Evolutionary conservation across 2,329 filamentous ascomycete species (phyloP), one percentile per base, ranked within the genome.

Genomic region (Colletotrichum orchidophilum): DNA sequence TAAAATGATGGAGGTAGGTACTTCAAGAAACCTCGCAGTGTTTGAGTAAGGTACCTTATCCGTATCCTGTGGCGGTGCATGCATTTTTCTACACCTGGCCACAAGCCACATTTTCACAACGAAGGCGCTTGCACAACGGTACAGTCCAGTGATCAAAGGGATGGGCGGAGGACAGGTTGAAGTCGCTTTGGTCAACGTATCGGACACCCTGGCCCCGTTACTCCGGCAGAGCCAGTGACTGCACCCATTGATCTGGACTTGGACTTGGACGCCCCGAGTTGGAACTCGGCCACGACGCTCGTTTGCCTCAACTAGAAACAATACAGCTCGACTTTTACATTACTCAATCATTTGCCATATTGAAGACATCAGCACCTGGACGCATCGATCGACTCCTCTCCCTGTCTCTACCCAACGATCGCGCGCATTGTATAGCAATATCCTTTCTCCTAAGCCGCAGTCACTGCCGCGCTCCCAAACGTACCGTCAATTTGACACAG

Each of bases 141-240:
- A 42, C 18, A 63, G 46, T n/a, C 27, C 58, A 55, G 46, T 35
- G 49, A 63, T 52, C 27, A 57, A 62, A 57, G 61, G 50, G 50
- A 71, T 58, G 46, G 62, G 62, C 57, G 39, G 39, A 46, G 39
- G 39, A 46, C 57, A 71, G 63, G 57, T 71, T 71, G 33, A 54
- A 54, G 54, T 52, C 27, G 15, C 55, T 35, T 11, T 27, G 27
- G 26, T 18, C 27, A 27, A 61, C 70, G 49, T 49, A 72, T 62
- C 70, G 70, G 70, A 72, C 70, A 72, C 65, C 70, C 70, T 72
- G 66, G 66, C 70, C 60, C 66, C 60, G 70, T 63, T 52, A 29
- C 55, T 52, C 61, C 66, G 60, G 53, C 31, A 54, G 12, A 27
- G 54, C 58, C 29, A 24, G 49, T 27, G 12, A 27, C 49, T 52